Conservation (phyloP, 345 rosid genomes). For the Moringa oleifera region DNA sequence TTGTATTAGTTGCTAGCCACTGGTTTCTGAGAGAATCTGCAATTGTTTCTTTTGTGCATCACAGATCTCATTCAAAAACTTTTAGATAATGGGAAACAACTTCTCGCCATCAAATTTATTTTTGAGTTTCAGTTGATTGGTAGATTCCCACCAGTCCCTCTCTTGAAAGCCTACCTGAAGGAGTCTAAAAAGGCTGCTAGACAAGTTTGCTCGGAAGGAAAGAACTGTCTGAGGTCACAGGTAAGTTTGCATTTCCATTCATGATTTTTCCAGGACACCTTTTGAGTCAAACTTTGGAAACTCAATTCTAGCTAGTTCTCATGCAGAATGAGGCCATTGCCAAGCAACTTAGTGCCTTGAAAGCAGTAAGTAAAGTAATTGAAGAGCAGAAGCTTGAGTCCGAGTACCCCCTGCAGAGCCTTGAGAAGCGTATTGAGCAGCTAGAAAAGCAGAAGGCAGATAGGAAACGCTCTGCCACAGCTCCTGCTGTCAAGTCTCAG, state of each 20-base stretch:
- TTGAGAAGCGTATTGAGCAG: conserved; percentile 49
- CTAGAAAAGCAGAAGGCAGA: conserved; percentile 62
- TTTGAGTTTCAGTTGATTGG: conserved; percentile 56
- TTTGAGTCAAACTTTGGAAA: neutral
- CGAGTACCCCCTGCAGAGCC: conserved; percentile 31
- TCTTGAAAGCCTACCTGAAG: conserved; percentile 43
- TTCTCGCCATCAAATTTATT: conserved; percentile 51
- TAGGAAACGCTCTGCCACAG: conserved; percentile 36
- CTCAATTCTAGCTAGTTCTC: neutral
- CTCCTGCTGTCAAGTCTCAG: conserved; percentile 33
- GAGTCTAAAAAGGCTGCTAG: conserved; percentile 29
- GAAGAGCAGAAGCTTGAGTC: conserved; percentile 54
- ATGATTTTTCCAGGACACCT: conserved; percentile 3
- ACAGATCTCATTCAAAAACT: conserved; percentile 59
- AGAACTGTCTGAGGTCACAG: conserved; percentile 39
- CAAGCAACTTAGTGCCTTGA: conserved; percentile 56
- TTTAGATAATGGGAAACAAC: conserved; percentile 37
- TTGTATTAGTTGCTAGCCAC: too few species aligned
- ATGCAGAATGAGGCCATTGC: conserved; percentile 52
- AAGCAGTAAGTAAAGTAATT: conserved; percentile 46
- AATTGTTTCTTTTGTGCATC: conserved; percentile 6
- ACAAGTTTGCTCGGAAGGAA: conserved; percentile 32
- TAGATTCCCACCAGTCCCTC: conserved; percentile 47
- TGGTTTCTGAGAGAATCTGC: conserved; percentile 15
- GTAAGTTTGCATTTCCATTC: conserved; percentile 24